phyloP scores from a whole-genome alignment of 768 basidiomycete genomes.

The Tricholomella constricta region DNA sequence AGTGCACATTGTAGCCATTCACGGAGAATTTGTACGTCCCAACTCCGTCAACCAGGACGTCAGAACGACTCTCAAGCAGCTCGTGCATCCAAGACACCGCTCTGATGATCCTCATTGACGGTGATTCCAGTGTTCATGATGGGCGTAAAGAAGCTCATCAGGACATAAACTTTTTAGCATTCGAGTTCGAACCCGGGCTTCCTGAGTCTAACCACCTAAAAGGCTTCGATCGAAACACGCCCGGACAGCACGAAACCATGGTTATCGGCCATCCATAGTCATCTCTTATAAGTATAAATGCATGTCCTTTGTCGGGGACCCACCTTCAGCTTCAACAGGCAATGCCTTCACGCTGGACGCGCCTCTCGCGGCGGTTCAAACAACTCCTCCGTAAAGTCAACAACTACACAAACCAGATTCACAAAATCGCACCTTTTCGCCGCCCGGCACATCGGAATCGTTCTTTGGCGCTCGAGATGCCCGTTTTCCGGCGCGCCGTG shows the following conservation, averaged over 20 bases:
- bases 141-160: background rate
- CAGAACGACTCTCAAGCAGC: no score
- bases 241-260: background rate
- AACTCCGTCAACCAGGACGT: no score
- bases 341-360: background rate
- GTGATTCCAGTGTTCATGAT: no score
- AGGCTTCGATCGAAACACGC: constrained; percentile 2
- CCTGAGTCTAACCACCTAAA: background rate
- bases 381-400: background rate
- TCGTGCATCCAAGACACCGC: no score
- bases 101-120: no score
- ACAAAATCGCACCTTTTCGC: background rate
- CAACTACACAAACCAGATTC: background rate
- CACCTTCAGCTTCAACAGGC: background rate
- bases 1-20: no score
- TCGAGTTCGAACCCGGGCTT: background rate
- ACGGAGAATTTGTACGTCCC: no score
- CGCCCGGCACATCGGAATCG: no score
- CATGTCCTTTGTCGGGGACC: background rate
- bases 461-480: background rate
- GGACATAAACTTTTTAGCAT: background rate
- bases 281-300: constrained; percentile 1
- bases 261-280: background rate
- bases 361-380: constrained; percentile 1
- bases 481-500: background rate